A percentile compares a stretch with the other conserved stretches of the same genome.
These are phyloP conservation scores for Fusarium pininemorale DNA, from an alignment of 2,329 filamentous ascomycete genomes.

Conservation along the genomic window DNA sequence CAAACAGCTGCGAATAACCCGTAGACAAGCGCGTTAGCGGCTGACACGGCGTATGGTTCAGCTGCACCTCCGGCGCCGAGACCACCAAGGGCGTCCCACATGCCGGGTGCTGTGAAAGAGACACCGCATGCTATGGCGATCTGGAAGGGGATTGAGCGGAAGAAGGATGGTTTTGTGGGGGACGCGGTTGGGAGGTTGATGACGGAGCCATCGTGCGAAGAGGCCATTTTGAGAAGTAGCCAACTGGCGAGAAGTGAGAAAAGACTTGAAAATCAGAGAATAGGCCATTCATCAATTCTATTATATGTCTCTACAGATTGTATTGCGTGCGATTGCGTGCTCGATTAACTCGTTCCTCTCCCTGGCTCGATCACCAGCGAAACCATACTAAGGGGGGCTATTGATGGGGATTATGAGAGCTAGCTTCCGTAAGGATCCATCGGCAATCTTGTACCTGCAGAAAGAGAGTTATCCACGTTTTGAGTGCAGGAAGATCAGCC, in stretches of 20 bases:
- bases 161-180: conserved; percentile 1
- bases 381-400: conserved; percentile 1
- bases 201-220: conserved; percentile 1
- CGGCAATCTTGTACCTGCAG: conserved; percentile 9
- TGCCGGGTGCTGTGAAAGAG: conserved; percentile 38
- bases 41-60: conserved; percentile 61
- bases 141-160: conserved; percentile 30
- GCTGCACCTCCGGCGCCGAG: conserved; percentile 58
- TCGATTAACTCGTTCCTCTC: neutral
- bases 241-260: neutral
- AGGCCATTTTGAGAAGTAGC: neutral
- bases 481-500: neutral
- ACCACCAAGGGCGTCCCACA: conserved; percentile 41
- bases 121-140: conserved; percentile 32
- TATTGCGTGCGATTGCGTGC: conserved; percentile 28
- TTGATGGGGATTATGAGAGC: neutral
- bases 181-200: neutral
- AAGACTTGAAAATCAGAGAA: neutral
- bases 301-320: neutral
- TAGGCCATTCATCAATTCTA: neutral
- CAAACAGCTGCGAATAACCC: conserved; percentile 12
- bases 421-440: conserved; percentile 1
- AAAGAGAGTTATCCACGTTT: neutral
- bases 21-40: conserved; percentile 6
- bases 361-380: neutral